Evolutionary conservation across 768 basidiomycete species (phyloP).

Genomic region (Boletus pseudopeckii): DNA sequence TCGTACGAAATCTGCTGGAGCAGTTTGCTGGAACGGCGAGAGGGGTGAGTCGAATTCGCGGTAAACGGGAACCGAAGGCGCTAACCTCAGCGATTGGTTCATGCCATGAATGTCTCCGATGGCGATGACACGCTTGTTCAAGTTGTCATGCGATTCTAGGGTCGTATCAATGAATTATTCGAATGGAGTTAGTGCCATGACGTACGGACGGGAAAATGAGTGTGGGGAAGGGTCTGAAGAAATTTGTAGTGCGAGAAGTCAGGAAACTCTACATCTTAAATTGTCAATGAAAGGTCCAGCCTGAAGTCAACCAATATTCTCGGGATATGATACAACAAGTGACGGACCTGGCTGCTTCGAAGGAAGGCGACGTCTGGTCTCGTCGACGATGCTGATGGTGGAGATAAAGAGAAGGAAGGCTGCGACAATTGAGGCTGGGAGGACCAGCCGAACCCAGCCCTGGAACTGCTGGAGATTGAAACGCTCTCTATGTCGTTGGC

Average conservation of each 20-base stretch:
- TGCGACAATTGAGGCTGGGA: constrained; percentile 36
- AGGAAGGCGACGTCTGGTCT: neutral
- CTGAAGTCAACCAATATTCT: neutral
- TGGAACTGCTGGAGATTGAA: neutral
- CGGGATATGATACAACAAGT: neutral
- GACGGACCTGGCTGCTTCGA: constrained; percentile 18
- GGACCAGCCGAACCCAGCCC: constrained; percentile 1
- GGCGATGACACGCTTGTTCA: constrained; percentile 62
- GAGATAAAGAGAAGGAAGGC: constrained; percentile 45
- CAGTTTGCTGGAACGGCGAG: constrained; percentile 45
- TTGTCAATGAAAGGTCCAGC: neutral
- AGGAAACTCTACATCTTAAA: constrained; percentile 30
- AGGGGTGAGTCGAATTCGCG: neutral
- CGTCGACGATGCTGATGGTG: constrained; percentile 30
- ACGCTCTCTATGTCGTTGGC: neutral
- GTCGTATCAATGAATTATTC: neutral
- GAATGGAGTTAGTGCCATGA: neutral
- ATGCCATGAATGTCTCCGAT: constrained; percentile 91
- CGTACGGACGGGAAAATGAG: constrained; percentile 57
- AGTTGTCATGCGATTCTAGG: constrained; percentile 47
- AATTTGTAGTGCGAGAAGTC: constrained; percentile 54
- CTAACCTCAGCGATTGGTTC: constrained; percentile 63
- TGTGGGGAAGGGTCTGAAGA: constrained; percentile 39
- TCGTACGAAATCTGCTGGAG: constrained; percentile 61
- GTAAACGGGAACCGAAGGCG: neutral